These are phyloP conservation scores for Pontederia paniculata DNA, from an alignment of 176 grass and related monocot species.

Conservation along the genomic window DNA sequence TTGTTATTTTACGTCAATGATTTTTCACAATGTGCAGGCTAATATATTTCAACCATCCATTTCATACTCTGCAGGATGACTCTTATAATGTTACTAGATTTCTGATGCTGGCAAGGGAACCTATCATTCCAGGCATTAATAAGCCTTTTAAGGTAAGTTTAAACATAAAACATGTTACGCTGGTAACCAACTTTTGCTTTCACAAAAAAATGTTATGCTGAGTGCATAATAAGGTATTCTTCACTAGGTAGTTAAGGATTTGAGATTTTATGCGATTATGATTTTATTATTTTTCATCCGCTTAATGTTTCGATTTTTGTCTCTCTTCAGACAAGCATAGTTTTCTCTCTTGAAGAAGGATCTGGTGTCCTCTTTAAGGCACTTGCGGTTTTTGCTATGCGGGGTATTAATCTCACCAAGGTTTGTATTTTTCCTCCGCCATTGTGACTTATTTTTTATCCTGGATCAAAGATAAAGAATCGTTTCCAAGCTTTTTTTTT, in stretches of 20 bases:
- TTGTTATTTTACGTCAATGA: constrained; percentile 21
- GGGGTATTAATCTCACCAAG: constrained; percentile 81
- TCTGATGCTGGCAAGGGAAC: constrained; percentile 74
- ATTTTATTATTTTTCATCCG: too few species aligned
- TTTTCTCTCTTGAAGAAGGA: constrained; percentile 92
- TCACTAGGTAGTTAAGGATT: constrained; percentile 16
- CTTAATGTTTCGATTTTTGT: background rate
- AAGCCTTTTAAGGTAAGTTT: constrained; percentile 72
- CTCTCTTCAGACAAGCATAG: constrained; percentile 32
- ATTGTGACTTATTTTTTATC: background rate
- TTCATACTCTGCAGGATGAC: constrained; percentile 39
- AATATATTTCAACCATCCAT: constrained; percentile 3
- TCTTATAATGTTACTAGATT: constrained; percentile 68
- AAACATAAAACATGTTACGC: constrained; percentile 4
- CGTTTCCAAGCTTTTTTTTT: background rate
- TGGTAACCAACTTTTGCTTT: constrained; percentile 62
- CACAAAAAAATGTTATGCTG: constrained; percentile 73
- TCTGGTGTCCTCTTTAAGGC: constrained; percentile 82
- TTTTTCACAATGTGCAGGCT: background rate
- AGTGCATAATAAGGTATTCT: too few species aligned
- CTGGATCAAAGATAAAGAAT: constrained; percentile 19
- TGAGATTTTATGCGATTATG: too few species aligned
- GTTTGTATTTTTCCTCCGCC: constrained; percentile 25
- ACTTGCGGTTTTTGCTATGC: constrained; percentile 68
- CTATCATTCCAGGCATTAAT: constrained; percentile 56